Conservation (phyloP, 2,329 filamentous ascomycete species). For the Ophiostoma sp. region DNA sequence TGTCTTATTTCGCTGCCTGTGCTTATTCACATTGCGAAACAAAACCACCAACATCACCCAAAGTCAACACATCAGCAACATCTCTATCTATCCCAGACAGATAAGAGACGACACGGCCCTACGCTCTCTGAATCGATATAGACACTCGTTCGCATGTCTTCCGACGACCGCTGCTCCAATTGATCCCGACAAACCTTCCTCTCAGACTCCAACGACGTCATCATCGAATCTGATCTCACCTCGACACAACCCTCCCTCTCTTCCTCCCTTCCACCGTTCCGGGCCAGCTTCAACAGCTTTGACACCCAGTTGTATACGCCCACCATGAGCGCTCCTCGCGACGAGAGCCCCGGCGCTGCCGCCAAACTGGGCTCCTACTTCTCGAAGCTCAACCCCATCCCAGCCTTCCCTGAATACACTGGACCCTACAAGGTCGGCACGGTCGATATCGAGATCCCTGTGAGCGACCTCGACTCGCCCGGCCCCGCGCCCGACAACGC, state of each 20-base stretch:
- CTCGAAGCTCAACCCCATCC: constrained; percentile 65
- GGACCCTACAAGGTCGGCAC: constrained; percentile 79
- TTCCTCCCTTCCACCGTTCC: not conserved
- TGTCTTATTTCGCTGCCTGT: constrained; percentile 10
- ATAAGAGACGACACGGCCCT: not conserved
- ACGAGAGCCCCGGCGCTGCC: constrained; percentile 15
- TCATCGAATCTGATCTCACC: not conserved
- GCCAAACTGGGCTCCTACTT: constrained; percentile 49
- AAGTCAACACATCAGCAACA: not conserved
- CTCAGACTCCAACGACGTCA: not conserved
- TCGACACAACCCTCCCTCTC: not conserved
- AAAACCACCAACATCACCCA: not conserved
- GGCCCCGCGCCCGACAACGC: constrained; percentile 55
- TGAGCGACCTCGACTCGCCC: constrained; percentile 58
- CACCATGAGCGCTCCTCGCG: not conserved
- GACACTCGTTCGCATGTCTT: not conserved
- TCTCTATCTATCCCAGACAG: not conserved
- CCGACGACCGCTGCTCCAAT: not conserved
- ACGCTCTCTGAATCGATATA: not conserved
- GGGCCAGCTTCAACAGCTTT: not conserved
- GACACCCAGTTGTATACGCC: no score
- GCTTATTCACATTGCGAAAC: constrained; percentile 16
- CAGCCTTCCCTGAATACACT: constrained; percentile 71
- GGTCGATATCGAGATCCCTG: constrained; percentile 76
- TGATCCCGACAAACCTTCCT: not conserved